Conservation (phyloP, 208 protist genomes). For the Leishmania mexicana region DNA sequence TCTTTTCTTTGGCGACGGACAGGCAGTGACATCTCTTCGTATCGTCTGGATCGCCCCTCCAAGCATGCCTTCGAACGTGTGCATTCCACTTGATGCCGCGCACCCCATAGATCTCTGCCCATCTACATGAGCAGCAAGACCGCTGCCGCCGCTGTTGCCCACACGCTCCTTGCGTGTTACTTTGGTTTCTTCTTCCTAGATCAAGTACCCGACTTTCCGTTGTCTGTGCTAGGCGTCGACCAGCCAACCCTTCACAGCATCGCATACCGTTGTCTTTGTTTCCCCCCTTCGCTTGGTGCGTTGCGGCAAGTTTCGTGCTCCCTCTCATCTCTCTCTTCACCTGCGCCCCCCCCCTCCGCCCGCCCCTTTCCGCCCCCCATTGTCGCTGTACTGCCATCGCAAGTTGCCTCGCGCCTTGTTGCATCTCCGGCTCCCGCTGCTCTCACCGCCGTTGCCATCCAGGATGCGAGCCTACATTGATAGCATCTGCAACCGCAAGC, state of each 20-base stretch:
- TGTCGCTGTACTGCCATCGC: not conserved
- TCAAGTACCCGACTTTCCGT: not conserved
- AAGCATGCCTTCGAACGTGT: not conserved
- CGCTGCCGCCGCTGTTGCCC: not conserved
- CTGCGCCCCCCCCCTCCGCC: not conserved
- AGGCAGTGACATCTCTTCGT: not conserved
- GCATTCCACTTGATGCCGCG: not conserved
- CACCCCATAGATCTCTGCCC: not conserved
- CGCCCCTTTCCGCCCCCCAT: too few species aligned
- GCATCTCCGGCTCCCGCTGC: not conserved
- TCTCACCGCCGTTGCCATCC: not conserved
- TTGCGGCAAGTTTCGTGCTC: not conserved
- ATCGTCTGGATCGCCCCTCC: not conserved
- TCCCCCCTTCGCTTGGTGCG: not conserved
- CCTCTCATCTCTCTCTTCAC: not conserved
- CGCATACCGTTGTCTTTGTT: too few species aligned
- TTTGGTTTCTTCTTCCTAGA: not conserved
- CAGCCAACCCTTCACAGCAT: too few species aligned
- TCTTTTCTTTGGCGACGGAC: not conserved
- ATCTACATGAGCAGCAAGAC: not conserved
- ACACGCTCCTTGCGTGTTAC: not conserved
- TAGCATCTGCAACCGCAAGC: slow-evolving; percentile 27
- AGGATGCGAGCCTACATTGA: slow-evolving; percentile 34
- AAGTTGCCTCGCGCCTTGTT: not conserved
- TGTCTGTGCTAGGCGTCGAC: not conserved